phyloP scores from a whole-genome alignment of 2,329 filamentous ascomycete genomes.

The Microascus cirrosus region DNA sequence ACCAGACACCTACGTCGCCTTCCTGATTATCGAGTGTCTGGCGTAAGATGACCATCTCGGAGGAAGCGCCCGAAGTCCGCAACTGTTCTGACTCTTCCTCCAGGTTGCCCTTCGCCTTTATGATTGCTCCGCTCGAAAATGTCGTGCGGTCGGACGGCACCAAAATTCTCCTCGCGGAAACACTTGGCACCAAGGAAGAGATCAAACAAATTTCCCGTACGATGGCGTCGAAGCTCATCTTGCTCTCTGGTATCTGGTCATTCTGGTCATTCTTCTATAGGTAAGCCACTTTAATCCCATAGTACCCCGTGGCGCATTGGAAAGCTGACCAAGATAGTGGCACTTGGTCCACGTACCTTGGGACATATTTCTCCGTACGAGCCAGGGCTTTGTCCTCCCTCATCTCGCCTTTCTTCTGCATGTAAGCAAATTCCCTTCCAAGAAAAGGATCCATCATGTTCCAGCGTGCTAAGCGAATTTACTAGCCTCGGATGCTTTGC shows the following conservation, averaged over 20 bases:
- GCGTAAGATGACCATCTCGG: no score
- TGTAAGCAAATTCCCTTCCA: constrained; percentile 18
- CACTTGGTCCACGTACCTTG: constrained; percentile 24
- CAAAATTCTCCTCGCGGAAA: constrained; percentile 26
- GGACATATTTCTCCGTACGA: constrained; percentile 9
- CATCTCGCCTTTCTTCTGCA: constrained; percentile 32
- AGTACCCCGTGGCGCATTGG: no score
- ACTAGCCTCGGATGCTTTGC: constrained; percentile 32
- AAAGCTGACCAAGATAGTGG: constrained; percentile 15
- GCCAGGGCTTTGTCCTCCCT: constrained; percentile 11
- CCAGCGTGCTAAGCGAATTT: no score
- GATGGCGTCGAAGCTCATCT: constrained; percentile 23
- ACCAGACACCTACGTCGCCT: constrained; percentile 32
- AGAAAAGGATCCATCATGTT: no score
- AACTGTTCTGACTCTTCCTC: background rate
- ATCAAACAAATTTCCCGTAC: constrained; percentile 26
- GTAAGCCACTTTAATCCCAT: constrained; percentile 7
- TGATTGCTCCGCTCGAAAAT: constrained; percentile 31
- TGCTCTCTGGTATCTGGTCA: constrained; percentile 27
- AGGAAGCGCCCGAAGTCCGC: no score
- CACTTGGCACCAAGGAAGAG: constrained; percentile 25
- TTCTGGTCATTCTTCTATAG: constrained; percentile 34
- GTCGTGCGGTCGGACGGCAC: constrained; percentile 33
- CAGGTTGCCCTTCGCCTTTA: constrained; percentile 29
- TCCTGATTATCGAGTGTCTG: constrained; percentile 32